phyloP scores from a whole-genome alignment of 2,329 filamentous ascomycete genomes.

The Leptographium flavum region DNA sequence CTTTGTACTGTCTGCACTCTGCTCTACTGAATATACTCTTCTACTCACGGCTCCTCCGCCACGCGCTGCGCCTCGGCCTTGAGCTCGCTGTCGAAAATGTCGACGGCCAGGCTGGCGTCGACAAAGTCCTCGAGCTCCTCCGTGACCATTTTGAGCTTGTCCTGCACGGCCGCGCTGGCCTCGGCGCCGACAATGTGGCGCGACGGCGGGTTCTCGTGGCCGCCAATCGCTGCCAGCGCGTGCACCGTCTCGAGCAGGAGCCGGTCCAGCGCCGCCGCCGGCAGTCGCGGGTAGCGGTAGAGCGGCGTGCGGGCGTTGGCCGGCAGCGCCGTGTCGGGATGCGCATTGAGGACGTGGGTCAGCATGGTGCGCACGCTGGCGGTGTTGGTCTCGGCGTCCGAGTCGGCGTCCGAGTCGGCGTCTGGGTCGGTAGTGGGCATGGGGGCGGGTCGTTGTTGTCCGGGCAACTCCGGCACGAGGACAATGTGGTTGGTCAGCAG shows the following conservation, averaged over 20 bases:
- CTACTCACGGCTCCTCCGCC: not conserved
- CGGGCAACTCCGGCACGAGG: slow-evolving; percentile 61
- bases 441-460: slow-evolving; percentile 17
- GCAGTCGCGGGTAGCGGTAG: slow-evolving; percentile 61
- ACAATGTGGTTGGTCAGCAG: slow-evolving; percentile 77
- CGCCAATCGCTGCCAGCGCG: slow-evolving; percentile 80
- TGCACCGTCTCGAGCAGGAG: slow-evolving; percentile 82
- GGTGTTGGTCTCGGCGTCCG: slow-evolving; percentile 38
- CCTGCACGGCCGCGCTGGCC: slow-evolving; percentile 75
- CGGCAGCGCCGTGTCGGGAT: slow-evolving; percentile 49
- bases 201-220: slow-evolving; percentile 88
- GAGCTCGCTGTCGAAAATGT: slow-evolving; percentile 50
- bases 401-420: not conserved
- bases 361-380: slow-evolving; percentile 70
- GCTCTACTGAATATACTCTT: no score
- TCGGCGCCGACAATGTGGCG: slow-evolving; percentile 89
- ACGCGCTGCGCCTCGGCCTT: slow-evolving; percentile 29
- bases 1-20: no score
- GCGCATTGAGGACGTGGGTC: slow-evolving; percentile 59
- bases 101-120: slow-evolving; percentile 73
- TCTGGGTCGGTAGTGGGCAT: no score
- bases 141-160: slow-evolving; percentile 91
- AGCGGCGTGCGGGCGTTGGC: slow-evolving; percentile 30
- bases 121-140: slow-evolving; percentile 96
- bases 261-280: slow-evolving; percentile 50